A percentile compares a stretch with the other conserved stretches of the same genome.
These are phyloP conservation scores for Trichoderma sp. DNA, from an alignment of 2,329 filamentous ascomycete species.

Conservation along the genomic window DNA sequence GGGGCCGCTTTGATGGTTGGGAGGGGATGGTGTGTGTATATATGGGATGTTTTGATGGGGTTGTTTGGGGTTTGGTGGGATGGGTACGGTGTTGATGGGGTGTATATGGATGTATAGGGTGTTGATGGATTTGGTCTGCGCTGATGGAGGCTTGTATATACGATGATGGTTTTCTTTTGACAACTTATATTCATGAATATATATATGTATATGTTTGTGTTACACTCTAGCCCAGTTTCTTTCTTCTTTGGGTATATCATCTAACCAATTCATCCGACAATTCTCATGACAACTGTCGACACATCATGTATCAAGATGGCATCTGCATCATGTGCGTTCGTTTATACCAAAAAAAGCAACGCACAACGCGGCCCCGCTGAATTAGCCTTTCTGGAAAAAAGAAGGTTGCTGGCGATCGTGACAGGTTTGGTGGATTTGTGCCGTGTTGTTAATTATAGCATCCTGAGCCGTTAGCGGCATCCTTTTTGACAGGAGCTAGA, in stretches of 20 bases:
- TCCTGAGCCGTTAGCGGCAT: background rate
- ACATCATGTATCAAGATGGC: background rate
- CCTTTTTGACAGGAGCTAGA: background rate
- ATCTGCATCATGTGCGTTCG: background rate
- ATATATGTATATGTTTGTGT: no score
- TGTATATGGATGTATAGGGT: background rate
- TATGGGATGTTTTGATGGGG: background rate
- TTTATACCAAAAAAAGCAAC: background rate
- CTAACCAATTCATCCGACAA: background rate
- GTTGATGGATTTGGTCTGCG: background rate
- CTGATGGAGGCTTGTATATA: background rate
- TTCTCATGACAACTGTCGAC: no score
- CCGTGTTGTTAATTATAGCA: background rate
- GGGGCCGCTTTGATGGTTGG: slow-evolving; percentile 28
- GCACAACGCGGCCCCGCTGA: background rate
- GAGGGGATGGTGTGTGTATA: background rate
- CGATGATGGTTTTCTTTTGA: background rate
- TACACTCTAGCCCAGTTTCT: background rate
- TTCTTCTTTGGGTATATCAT: background rate
- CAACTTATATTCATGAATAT: background rate
- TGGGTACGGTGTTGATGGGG: background rate
- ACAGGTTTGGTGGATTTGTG: background rate
- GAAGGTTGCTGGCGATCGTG: background rate
- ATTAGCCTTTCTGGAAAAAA: background rate
- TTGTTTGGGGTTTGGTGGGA: background rate